Evolutionary conservation across 495 filamentous ascomycete species (phyloP).

Genomic region (Penicillium canescens): DNA sequence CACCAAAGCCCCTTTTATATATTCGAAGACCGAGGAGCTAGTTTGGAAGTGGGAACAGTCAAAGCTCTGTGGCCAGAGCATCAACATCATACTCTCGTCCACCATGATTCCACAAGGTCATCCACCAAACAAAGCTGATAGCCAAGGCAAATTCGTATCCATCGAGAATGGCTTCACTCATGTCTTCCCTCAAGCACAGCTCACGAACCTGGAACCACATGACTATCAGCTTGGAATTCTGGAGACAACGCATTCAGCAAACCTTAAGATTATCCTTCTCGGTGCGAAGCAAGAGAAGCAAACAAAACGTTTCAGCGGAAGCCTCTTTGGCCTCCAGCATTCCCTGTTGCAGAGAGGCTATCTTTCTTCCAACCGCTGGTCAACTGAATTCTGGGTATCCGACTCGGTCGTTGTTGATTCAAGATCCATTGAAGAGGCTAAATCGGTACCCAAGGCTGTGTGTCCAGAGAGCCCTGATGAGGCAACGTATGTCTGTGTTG

Average conservation of each 20-base stretch:
- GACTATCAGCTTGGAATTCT: conserved; percentile 4
- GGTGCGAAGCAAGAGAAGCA: neutral
- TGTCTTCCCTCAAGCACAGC: conserved; percentile 2
- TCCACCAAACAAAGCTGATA: too few species aligned
- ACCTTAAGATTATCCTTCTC: conserved; percentile 8
- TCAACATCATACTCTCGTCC: too few species aligned
- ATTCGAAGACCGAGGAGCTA: too few species aligned
- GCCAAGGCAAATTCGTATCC: too few species aligned
- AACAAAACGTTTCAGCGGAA: neutral
- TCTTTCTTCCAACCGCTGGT: conserved; percentile 2
- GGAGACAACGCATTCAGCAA: neutral
- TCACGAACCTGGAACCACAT: neutral
- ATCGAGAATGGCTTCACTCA: neutral
- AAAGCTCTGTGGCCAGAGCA: too few species aligned
- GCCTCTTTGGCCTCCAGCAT: conserved; percentile 1
- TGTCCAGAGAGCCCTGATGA: conserved; percentile 1
- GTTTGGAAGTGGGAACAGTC: too few species aligned
- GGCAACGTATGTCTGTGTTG: conserved; percentile 1
- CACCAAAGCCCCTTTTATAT: too few species aligned
- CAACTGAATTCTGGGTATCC: conserved; percentile 5
- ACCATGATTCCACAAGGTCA: too few species aligned
- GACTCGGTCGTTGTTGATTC: conserved; percentile 7
- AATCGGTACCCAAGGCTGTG: neutral
- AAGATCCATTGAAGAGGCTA: conserved; percentile 3
- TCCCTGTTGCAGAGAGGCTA: neutral